phyloP scores from a whole-genome alignment of 2,329 filamentous ascomycete genomes.

The Fusarium protoensiforme region DNA sequence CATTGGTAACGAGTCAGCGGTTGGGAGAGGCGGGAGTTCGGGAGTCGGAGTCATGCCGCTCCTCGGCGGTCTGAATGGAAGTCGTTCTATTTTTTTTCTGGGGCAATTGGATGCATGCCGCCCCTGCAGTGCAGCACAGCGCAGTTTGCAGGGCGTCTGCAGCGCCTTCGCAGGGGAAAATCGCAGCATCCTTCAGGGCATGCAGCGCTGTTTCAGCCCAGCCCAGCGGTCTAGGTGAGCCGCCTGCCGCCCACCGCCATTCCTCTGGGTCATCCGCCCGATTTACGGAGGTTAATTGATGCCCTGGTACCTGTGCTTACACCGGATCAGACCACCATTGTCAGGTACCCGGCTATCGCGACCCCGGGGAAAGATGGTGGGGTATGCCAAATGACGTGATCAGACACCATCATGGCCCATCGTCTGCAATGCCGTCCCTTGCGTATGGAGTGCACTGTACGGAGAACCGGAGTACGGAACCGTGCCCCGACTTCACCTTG shows the following conservation, averaged over 20 bases:
- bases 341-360: constrained; percentile 34
- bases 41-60: constrained; percentile 44
- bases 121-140: constrained; percentile 26
- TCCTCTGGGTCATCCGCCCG: constrained; percentile 37
- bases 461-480: constrained; percentile 24
- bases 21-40: constrained; percentile 27
- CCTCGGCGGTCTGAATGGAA: constrained; percentile 40
- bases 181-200: constrained; percentile 2
- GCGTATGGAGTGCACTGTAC: constrained; percentile 31
- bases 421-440: constrained; percentile 13
- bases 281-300: constrained; percentile 38
- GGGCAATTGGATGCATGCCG: not conserved
- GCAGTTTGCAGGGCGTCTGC: constrained; percentile 12
- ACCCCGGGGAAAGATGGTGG: constrained; percentile 30
- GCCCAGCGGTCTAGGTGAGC: constrained; percentile 5
- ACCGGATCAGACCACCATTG: not conserved
- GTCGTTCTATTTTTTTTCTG: constrained; percentile 15
- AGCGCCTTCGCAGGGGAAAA: not conserved
- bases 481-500: constrained; percentile 16
- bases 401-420: constrained; percentile 38
- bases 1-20: constrained; percentile 23
- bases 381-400: constrained; percentile 43
- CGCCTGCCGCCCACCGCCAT: constrained; percentile 38
- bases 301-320: constrained; percentile 15
- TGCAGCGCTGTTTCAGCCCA: constrained; percentile 19